Evolutionary conservation across 768 basidiomycete genomes (phyloP), one percentile per base, ranked within the genome.

Genomic region (Crucibulum laeve): DNA sequence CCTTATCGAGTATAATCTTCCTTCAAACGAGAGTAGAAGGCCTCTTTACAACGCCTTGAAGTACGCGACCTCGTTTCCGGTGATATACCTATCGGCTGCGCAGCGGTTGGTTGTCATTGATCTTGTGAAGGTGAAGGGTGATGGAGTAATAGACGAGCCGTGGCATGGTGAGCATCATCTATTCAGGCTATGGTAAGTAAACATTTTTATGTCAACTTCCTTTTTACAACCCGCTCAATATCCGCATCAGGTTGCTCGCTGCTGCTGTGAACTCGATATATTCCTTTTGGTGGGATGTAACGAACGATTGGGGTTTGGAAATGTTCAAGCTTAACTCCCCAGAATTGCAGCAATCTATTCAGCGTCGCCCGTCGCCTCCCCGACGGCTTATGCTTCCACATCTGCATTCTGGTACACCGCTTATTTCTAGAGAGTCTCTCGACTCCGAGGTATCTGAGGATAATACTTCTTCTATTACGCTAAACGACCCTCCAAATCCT

Each of bases 221-320:
- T 32, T 39, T 11, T 24, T 17, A 13, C 48, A 23, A 25, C 40
- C 36, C 45, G 22, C 26, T 44, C 25, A 25, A 36, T 38, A 40
- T 53, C 49, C 23, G 33, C 23, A 32, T 17, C 44, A 95, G 92
- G 93, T 62, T 97, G 13, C 62, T 96, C 35, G 79, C 84, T 7
- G 93, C 91, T 18, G 74, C 79, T 25, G 61, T 95, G 55, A 98
- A 98, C 63, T 95, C 94, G 3, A 61, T 88, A 23, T 99, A 91
- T 63, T 94, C 93, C 2, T 98, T 95, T 62, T 99, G 92, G 90
- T 99, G 96, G 96, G 96, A 98, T 64, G 77, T 98, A 33, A 92
- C 91, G 38, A 90, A 95, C 60, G 96, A 99, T 60, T 99, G 95
- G 94, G 96, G 96, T 4, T 72, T 99, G 43, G 78, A 82, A 35